These are phyloP conservation scores for Lizanozyma gosingica DNA, from an alignment of 1,139 yeast species.

Conservation along the genomic window DNA sequence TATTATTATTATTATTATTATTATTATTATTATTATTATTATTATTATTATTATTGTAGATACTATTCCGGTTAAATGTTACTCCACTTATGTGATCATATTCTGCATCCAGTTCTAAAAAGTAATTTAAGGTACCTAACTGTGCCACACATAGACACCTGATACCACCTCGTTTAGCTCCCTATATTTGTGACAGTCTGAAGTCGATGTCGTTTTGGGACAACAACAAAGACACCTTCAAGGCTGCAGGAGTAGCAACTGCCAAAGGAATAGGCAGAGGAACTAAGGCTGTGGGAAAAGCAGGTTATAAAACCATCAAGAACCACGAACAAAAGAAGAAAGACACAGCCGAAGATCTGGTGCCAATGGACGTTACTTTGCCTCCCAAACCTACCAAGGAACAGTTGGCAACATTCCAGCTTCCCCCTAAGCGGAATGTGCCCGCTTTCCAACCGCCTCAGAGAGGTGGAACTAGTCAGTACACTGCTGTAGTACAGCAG, in stretches of 20 bases:
- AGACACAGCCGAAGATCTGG: conserved; percentile 14
- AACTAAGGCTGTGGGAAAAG: conserved; percentile 36
- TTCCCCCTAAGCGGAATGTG: conserved; percentile 32
- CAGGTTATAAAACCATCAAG: conserved; percentile 43
- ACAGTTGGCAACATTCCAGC: conserved; percentile 21
- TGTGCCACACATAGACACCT: too few species aligned
- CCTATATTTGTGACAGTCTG: neutral
- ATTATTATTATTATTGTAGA: too few species aligned
- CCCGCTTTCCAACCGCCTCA: conserved; percentile 9
- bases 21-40: too few species aligned
- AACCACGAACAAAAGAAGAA: conserved; percentile 20
- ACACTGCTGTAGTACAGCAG: conserved; percentile 3
- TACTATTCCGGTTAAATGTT: too few species aligned
- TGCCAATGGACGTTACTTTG: conserved; percentile 8
- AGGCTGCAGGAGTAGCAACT: conserved; percentile 38
- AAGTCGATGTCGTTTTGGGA: conserved; percentile 51
- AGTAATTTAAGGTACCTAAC: too few species aligned
- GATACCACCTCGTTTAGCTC: too few species aligned
- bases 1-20: too few species aligned
- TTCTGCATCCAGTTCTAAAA: too few species aligned
- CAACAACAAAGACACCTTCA: conserved; percentile 40
- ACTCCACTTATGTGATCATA: too few species aligned
- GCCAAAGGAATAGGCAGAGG: conserved; percentile 43
- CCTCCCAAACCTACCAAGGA: conserved; percentile 10
- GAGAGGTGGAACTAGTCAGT: conserved; percentile 5